Base-by-base conservation (phyloP, 768 basidiomycete genomes). In the Podaxis sp. region DNA sequence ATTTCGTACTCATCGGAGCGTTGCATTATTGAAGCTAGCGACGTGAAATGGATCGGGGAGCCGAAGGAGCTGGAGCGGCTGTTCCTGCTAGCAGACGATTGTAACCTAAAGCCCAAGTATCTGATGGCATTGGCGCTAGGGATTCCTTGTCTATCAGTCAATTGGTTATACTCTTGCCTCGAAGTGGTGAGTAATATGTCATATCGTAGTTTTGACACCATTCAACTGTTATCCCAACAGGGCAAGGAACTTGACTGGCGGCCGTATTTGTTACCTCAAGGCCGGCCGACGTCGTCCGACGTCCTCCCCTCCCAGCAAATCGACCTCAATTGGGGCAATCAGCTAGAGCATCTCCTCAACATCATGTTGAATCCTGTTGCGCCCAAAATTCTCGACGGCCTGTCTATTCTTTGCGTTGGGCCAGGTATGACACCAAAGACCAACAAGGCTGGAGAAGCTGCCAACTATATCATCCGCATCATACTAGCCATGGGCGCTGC, bases 91-190 rank as follows among this genome's bases (percentile, higher is more conserved):
- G 84, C 90, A 0, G 87, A 91, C 65, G 83, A 86, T 13, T 71
- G 80, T 8, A 85, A 81, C 66, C 83, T 85, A 61, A 95, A 91
- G 66, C 84, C 89, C 10, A 96, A 95, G 73, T 94, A 84, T 68
- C 77, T 96, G 58, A 80, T 88, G 2, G 91, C 93, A 5, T 82
- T 98, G 37, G 93, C 91, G 0, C 77, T 95, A 44, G 95, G 95
- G 11, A 87, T 97, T 56, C 95, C 95, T 3, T 95, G 92, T 66
- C 68, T 97, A 26, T 82, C 81, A 1, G 71, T 80, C 4, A 74
- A 79, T 11, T 95, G 87, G 84, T 70, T 89, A 33, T 65, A 77
- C 37, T 73, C 78, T 26, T 77, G 76, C 11, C 69, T 79, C 17
- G 64, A 71, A 61, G 62, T 41, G 56, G 77, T 76, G 63, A 71